Evolutionary conservation across 108 stramenopile species (phyloP), one percentile per base, ranked within the genome.

Genomic region (Cyclotella sp.): DNA sequence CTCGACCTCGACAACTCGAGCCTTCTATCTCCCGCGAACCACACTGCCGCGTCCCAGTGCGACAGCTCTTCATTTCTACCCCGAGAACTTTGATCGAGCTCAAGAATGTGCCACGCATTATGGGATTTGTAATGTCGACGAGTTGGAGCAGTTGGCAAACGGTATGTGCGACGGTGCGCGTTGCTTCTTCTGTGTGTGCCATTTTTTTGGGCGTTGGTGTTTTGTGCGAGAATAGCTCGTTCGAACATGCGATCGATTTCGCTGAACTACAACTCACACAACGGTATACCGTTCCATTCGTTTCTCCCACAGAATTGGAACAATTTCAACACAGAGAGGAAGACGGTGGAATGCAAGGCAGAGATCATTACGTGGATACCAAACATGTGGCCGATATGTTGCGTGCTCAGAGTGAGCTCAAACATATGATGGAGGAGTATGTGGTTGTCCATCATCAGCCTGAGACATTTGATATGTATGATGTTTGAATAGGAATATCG

Each of bases 341-440:
- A 34, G 63, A 40, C 14, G 73, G 63, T 15, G 63, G 51, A 42
- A 53, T 64, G 71, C 72, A 73, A 63, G 62, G 58, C 29, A 63
- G 72, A 63, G 72, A 63, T 28, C 21, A 54, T 27, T 72, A 55
- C 28, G 42, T 42, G 26, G 70, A 72, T 60, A 72, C 70, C 3
- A 43, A 60, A 22, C 41, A 72, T 13, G 70, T 72, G 14, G 29
- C 57, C 16, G 24, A 60, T 28, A 72, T 72, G 55, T 45, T 72
- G 39, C 70, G 58, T 72, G 57, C 70, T 28, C 70, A 72, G 40
- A 72, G 41, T 21, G 42, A 72, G 15, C 42, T 72, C 42, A 72
- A 72, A 27, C 58, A 72, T 27, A 72, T 72, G 70, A 60, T 72
- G 70, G 58, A 72, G 40, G 43, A 72, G 40, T 72, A 72, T 60